Percentiles rank a stretch among this genome's conserved stretches.
These are phyloP conservation scores for Wallacemonas sp. DNA, from an alignment of 208 protist species.

Conservation along the genomic window DNA sequence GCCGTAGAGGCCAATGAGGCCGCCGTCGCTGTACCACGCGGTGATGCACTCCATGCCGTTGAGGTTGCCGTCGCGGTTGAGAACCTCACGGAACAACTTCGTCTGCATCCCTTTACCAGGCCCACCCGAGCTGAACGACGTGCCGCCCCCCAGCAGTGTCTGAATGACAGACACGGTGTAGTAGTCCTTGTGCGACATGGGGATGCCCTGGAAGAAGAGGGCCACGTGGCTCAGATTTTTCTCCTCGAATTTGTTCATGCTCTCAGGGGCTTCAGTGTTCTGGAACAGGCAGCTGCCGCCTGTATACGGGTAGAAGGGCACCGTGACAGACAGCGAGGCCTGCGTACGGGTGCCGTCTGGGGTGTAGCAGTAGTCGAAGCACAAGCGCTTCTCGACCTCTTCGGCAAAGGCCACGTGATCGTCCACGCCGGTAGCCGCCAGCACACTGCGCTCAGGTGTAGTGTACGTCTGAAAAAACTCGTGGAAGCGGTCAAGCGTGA, in stretches of 20 bases:
- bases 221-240: slow-evolving; percentile 89
- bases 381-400: slow-evolving; percentile 54
- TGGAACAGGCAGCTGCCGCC: slow-evolving; percentile 68
- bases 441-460: slow-evolving; percentile 62
- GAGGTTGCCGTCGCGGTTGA: slow-evolving; percentile 69
- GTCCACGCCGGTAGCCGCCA: slow-evolving; percentile 77
- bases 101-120: slow-evolving; percentile 94
- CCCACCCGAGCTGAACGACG: slow-evolving; percentile 88
- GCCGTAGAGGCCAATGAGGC: slow-evolving; percentile 88
- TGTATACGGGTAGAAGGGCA: slow-evolving; percentile 57
- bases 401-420: slow-evolving; percentile 71
- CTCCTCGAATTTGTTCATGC: slow-evolving; percentile 91
- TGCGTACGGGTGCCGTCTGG: background rate
- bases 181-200: slow-evolving; percentile 82
- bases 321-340: slow-evolving; percentile 3
- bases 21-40: slow-evolving; percentile 89
- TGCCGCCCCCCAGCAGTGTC: slow-evolving; percentile 86
- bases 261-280: slow-evolving; percentile 84
- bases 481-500: slow-evolving; percentile 67
- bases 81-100: slow-evolving; percentile 89
- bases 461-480: slow-evolving; percentile 64
- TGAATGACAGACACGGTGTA: slow-evolving; percentile 89
- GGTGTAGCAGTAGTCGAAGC: slow-evolving; percentile 38
- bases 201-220: slow-evolving; percentile 84
- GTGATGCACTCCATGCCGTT: slow-evolving; percentile 90